phyloP scores from a whole-genome alignment of 2,329 filamentous ascomycete species.

The Dothistroma pini region DNA sequence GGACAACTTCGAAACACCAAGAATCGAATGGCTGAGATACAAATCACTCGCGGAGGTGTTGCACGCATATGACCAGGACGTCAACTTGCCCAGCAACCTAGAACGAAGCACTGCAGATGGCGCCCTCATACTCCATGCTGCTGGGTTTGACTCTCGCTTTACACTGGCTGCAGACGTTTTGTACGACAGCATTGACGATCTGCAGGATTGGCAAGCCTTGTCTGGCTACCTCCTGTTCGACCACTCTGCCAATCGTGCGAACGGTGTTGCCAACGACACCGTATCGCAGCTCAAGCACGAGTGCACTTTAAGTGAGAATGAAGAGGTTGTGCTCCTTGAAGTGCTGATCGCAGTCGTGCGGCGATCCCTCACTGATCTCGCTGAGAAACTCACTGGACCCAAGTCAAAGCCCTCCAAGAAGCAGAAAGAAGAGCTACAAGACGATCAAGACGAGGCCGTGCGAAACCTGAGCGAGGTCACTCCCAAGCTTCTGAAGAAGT shows the following conservation, averaged over 20 bases:
- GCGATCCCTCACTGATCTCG: constrained; percentile 62
- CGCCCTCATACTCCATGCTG: constrained; percentile 54
- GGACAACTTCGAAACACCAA: constrained; percentile 57
- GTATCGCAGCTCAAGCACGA: constrained; percentile 65
- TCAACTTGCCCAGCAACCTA: constrained; percentile 46
- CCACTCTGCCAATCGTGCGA: constrained; percentile 60
- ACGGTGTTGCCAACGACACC: constrained; percentile 56
- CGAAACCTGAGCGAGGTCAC: constrained; percentile 74
- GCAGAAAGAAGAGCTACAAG: constrained; percentile 59
- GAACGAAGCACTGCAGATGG: constrained; percentile 39
- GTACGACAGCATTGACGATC: constrained; percentile 74
- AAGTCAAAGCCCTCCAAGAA: constrained; percentile 55
- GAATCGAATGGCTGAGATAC: constrained; percentile 81
- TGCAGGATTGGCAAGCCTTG: constrained; percentile 82
- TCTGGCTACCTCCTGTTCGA: constrained; percentile 91
- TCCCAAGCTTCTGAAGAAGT: constrained; percentile 85
- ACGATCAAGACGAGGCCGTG: constrained; percentile 74
- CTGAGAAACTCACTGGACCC: constrained; percentile 58
- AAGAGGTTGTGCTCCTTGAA: constrained; percentile 83
- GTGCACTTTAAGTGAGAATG: constrained; percentile 68
- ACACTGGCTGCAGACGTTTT: constrained; percentile 81
- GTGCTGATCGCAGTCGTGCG: constrained; percentile 81
- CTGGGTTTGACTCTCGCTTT: constrained; percentile 73
- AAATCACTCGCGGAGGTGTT: constrained; percentile 87
- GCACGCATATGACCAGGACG: constrained; percentile 68